Evolutionary conservation across 306 rosid genomes (phyloP).

Genomic region (Rubus parviflorus): DNA sequence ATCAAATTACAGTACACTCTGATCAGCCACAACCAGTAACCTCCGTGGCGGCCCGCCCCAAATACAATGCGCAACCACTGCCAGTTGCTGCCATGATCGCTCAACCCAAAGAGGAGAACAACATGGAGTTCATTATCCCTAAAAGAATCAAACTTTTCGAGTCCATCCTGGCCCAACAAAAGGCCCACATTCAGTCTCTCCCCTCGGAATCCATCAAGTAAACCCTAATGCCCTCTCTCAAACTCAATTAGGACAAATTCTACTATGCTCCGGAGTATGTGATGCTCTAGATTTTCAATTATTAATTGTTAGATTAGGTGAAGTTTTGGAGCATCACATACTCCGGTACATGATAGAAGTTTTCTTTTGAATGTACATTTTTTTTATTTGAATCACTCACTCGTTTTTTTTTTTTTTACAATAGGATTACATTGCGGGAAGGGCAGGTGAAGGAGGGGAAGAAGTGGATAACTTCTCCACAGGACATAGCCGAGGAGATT

Average conservation of each 20-base stretch:
- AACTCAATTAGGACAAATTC: background rate
- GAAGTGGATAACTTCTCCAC: constrained; percentile 73
- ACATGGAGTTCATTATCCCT: constrained; percentile 45
- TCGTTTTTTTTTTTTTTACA: background rate
- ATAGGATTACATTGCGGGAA: constrained; percentile 59
- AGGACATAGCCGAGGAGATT: constrained; percentile 71
- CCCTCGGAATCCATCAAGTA: constrained; percentile 71
- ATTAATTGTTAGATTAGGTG: background rate
- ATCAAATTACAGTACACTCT: background rate
- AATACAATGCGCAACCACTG: background rate
- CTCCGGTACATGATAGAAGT: background rate
- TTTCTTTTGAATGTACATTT: background rate
- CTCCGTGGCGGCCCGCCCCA: background rate
- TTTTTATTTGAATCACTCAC: background rate
- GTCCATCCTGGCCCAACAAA: constrained; percentile 46
- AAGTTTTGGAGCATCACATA: no score
- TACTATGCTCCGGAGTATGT: background rate
- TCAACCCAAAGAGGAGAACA: constrained; percentile 60
- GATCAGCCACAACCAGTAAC: background rate
- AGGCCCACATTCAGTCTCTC: constrained; percentile 46
- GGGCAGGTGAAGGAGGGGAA: constrained; percentile 68
- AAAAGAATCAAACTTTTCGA: constrained; percentile 65
- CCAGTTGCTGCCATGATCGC: constrained; percentile 28
- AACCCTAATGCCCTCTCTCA: background rate
- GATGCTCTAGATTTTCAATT: no score